Evolutionary conservation across 106 monocot genomes (phyloP).

Genomic region (Chionographis japonica): DNA sequence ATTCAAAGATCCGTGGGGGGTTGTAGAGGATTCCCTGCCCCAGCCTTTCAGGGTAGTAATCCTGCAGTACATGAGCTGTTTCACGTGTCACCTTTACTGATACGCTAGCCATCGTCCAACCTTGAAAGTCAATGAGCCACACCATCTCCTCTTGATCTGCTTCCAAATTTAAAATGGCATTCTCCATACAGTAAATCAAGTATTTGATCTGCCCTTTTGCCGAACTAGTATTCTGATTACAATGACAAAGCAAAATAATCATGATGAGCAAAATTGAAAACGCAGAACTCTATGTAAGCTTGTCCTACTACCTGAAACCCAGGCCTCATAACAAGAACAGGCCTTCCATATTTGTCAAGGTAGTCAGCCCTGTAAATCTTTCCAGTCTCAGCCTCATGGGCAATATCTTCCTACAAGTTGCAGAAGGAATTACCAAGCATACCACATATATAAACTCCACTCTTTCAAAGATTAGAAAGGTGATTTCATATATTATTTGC

Average conservation of each 20-base stretch:
- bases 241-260: background rate
- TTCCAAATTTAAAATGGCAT: constrained; percentile 45
- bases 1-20: constrained; percentile 69
- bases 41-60: constrained; percentile 64
- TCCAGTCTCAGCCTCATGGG: constrained; percentile 48
- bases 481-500: too few species aligned
- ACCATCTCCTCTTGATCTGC: constrained; percentile 55
- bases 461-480: too few species aligned
- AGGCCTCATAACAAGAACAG: constrained; percentile 53
- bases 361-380: constrained; percentile 60
- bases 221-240: constrained; percentile 5
- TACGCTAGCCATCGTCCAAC: constrained; percentile 43
- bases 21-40: constrained; percentile 56
- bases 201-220: constrained; percentile 47
- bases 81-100: constrained; percentile 50
- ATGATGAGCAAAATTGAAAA: background rate
- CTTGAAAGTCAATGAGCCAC: constrained; percentile 58
- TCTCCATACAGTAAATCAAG: constrained; percentile 62
- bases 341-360: constrained; percentile 45
- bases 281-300: background rate
- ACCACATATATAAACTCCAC: too few species aligned
- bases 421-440: background rate
- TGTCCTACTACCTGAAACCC: constrained; percentile 32
- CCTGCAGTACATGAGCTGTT: constrained; percentile 56
- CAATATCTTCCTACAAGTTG: constrained; percentile 41